Conservation (phyloP, 257 asterid genomes). For the Sherardia arvensis region DNA sequence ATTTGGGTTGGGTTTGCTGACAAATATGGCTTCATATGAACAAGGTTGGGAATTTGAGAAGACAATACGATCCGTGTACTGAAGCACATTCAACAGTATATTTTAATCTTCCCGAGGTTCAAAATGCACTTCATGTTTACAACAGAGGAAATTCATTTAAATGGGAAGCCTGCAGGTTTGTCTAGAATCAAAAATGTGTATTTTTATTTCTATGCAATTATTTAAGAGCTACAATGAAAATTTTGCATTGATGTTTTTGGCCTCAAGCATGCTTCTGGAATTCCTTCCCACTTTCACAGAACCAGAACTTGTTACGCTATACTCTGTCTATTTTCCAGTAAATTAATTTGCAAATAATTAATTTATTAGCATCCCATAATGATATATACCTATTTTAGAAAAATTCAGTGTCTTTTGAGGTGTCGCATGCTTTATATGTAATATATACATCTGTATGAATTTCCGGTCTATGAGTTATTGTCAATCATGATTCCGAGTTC, state of each 20-base stretch:
- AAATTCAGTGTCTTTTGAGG: not conserved
- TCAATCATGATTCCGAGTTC: not conserved
- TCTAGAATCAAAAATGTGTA: conserved; percentile 1
- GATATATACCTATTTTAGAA: not conserved
- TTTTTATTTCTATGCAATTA: not conserved
- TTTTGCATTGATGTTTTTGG: not conserved
- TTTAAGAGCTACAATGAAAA: not conserved
- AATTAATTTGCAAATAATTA: not conserved
- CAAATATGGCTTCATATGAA: conserved; percentile 19
- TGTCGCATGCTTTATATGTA: not conserved
- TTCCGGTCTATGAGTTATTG: not conserved
- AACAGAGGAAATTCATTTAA: conserved; percentile 28
- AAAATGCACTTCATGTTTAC: conserved; percentile 71
- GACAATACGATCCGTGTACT: conserved; percentile 87
- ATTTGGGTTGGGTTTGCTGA: conserved; percentile 21
- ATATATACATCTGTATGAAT: too few species aligned
- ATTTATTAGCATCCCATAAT: not conserved
- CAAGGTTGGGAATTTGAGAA: conserved; percentile 54
- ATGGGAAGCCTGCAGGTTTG: conserved; percentile 90
- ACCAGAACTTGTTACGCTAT: not conserved
- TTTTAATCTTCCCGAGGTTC: conserved; percentile 96
- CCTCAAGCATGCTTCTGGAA: not conserved
- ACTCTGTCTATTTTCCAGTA: not conserved
- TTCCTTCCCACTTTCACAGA: not conserved
- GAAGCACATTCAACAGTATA: conserved; percentile 66